phyloP scores from a whole-genome alignment of 192 early-diverging fungal genomes.

The Entrophospora sp. region DNA sequence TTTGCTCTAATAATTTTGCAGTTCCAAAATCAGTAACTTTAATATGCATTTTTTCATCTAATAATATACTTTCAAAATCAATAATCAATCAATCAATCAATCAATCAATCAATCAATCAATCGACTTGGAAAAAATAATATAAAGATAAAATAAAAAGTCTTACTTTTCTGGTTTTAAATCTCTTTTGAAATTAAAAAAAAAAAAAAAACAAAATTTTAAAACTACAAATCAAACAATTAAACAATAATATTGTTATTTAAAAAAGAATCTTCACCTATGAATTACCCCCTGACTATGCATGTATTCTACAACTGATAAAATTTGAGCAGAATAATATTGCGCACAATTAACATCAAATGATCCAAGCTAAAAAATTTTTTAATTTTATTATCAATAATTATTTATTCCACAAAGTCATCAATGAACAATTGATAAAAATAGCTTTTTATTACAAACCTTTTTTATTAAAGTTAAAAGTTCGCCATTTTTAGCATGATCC shows the following conservation, averaged over 20 bases:
- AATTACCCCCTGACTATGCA: constrained; percentile 78
- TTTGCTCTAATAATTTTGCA: constrained; percentile 63
- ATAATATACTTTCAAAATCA: constrained; percentile 59
- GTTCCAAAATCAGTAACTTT: constrained; percentile 96
- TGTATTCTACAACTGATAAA: constrained; percentile 74
- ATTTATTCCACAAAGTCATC: neutral
- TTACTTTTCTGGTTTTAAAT: constrained; percentile 94
- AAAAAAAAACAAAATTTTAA: neutral
- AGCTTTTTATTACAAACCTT: constrained; percentile 34
- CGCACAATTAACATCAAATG: constrained; percentile 62
- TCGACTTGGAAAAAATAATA: neutral
- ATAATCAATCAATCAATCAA: too few species aligned
- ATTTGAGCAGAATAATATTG: constrained; percentile 87
- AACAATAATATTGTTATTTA: neutral
- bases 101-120: too few species aligned
- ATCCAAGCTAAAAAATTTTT: constrained; percentile 49
- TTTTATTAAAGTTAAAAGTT: constrained; percentile 77
- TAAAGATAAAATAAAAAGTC: neutral
- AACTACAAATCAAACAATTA: neutral
- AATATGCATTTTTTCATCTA: constrained; percentile 85
- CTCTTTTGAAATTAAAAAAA: constrained; percentile 33
- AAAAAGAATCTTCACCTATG: constrained; percentile 44
- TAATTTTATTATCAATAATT: neutral
- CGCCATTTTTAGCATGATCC: constrained; percentile 84
- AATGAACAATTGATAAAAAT: neutral